Conservation (phyloP, 805 yeast genomes). For the Saturnispora sanitii region DNA sequence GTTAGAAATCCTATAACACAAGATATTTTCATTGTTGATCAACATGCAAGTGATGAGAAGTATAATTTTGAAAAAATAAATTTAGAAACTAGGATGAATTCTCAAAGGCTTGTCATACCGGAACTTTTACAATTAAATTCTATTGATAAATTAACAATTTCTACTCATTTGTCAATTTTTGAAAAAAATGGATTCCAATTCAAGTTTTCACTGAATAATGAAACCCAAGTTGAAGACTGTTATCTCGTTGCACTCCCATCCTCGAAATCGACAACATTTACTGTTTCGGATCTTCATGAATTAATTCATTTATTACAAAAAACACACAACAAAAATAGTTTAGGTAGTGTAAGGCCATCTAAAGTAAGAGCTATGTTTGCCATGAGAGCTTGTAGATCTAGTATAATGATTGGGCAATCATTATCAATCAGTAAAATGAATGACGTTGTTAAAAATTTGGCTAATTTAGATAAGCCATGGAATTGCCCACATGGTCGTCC, state of each 20-base stretch:
- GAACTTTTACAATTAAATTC: conserved; percentile 53
- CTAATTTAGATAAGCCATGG: conserved; percentile 86
- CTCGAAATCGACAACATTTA: conserved; percentile 62
- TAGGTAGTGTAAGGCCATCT: conserved; percentile 43
- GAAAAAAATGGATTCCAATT: conserved; percentile 71
- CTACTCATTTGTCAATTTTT: conserved; percentile 50
- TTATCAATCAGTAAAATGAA: conserved; percentile 53
- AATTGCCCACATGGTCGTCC: conserved; percentile 97
- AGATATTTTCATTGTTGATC: conserved; percentile 87
- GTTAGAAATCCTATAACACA: conserved; percentile 40
- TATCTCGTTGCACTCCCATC: conserved; percentile 57
- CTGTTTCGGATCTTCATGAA: conserved; percentile 63
- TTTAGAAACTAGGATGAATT: conserved; percentile 43
- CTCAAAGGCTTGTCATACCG: conserved; percentile 63
- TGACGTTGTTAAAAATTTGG: conserved; percentile 54
- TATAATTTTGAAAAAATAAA: conserved; percentile 73
- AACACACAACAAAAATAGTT: conserved; percentile 28
- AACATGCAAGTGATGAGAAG: conserved; percentile 97
- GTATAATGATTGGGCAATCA: conserved; percentile 87
- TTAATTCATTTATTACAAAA: conserved; percentile 53
- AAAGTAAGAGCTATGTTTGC: conserved; percentile 82
- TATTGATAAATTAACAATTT: conserved; percentile 65
- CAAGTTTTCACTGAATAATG: conserved; percentile 38
- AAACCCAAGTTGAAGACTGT: conserved; percentile 30
- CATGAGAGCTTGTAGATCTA: conserved; percentile 87